Base-by-base conservation (phyloP, 306 rosid genomes). In the Medicago lupulina region DNA sequence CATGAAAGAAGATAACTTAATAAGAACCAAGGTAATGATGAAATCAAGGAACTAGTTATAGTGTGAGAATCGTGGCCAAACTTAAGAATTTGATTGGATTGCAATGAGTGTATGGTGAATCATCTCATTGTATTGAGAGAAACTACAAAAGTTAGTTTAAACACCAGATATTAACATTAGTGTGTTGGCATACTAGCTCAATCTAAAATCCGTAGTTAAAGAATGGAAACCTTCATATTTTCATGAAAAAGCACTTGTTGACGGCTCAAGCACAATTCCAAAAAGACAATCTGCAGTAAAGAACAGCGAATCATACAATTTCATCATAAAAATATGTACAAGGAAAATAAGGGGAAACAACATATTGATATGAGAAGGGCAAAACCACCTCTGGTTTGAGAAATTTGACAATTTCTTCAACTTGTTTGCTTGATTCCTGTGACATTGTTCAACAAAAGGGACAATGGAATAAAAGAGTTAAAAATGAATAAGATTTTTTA, bases 371-470 rank as follows among this genome's bases (percentile, higher is more conserved):
- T 23, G 19, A 21, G 78, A 67, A 64, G 74, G 64, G 71, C 49
- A 79, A 76, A 61, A 73, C 21, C 44, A 90, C 97, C 96, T 95
- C 86, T n/a, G 98, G 98, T 87, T 90, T 89, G 84, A 95, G 79
- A 87, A 71, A 82, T 67, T 86, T 75, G 49, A 93, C 86, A 23
- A 91, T 85, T 47, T 86, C 96, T 73, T 87, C 86, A 69, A 88
- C 98, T 86, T 93, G 92, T 84, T 87, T 74, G 82, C 96, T 91
- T 66, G 98, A 89, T 79, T 87, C 92, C 96, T 91, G 86, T 77
- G 81, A 53, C 75, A 79, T 58, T 43, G 67, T 41, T 84, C 79
- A 87, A 36, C 55, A 76, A 12, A 11, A 44, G 3, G 28, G 28
- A 2, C 28, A 25, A 25, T 25, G 2, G 28, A 25, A n/a, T n/a